Conservation (phyloP, 306 rosid genomes). For the Astragalus membranaceus region DNA sequence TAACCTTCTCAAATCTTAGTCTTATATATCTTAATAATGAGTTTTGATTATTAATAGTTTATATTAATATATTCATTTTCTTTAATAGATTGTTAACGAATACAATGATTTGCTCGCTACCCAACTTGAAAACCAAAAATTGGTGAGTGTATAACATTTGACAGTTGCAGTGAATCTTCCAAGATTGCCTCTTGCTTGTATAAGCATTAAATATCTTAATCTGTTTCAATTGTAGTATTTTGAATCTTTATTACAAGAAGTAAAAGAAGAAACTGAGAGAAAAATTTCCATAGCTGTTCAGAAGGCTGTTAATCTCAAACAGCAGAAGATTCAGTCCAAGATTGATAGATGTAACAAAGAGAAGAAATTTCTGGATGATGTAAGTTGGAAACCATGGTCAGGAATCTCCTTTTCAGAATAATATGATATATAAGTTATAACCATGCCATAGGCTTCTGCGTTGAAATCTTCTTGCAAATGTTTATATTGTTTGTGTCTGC, state of each 20-base stretch:
- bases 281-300: conserved; percentile 63
- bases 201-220: background rate
- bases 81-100: conserved; percentile 73
- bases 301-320: conserved; percentile 59
- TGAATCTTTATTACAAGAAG: conserved; percentile 82
- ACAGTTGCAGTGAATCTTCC: conserved; percentile 4
- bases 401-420: background rate
- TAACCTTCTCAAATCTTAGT: background rate
- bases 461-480: background rate
- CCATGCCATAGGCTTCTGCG: background rate
- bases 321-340: conserved; percentile 76
- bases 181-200: background rate
- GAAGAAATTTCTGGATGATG: conserved; percentile 80
- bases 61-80: conserved; percentile 3
- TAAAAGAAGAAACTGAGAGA: conserved; percentile 72
- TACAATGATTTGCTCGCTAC: conserved; percentile 84
- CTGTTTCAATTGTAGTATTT: conserved; percentile 57
- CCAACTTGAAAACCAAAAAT: conserved; percentile 91
- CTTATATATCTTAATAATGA: background rate
- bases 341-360: conserved; percentile 68
- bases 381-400: conserved; percentile 25
- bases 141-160: conserved; percentile 37
- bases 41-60: background rate
- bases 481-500: conserved; percentile 28
- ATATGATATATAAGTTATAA: background rate